Evolutionary conservation across 306 rosid species (phyloP).

Genomic region (Citrullus colocynthis): DNA sequence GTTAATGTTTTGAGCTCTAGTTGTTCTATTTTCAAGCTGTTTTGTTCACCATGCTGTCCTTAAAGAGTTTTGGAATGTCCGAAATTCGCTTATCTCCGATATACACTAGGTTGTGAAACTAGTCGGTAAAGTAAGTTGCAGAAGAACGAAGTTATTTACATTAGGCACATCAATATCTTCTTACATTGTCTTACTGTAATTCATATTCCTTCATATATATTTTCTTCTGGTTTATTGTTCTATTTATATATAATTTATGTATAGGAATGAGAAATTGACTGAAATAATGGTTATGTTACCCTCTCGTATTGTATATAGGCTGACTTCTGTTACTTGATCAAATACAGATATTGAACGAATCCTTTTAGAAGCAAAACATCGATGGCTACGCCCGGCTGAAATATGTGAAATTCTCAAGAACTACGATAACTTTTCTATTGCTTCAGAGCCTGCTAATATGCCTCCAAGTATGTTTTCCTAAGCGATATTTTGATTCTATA

Average conservation of each 20-base stretch:
- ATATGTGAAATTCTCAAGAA: slow-evolving; percentile 74
- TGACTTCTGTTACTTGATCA: slow-evolving; percentile 13
- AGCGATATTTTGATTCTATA: too few relatives aligned
- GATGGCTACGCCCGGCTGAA: slow-evolving; percentile 92
- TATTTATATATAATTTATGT: not conserved
- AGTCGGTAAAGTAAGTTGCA: not conserved
- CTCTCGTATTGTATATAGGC: not conserved
- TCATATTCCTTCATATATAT: not conserved
- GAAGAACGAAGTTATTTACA: not conserved
- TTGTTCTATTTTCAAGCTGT: not conserved
- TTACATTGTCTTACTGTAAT: not conserved
- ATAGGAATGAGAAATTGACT: not conserved
- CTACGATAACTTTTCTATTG: slow-evolving; percentile 29
- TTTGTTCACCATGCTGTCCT: not conserved
- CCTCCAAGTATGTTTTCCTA: slow-evolving; percentile 51
- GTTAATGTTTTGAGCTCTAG: not conserved
- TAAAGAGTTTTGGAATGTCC: not conserved
- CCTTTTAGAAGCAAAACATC: slow-evolving; percentile 56
- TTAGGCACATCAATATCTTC: not conserved
- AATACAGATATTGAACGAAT: slow-evolving; percentile 52
- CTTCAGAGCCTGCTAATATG: slow-evolving; percentile 50
- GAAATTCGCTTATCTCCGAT: not conserved
- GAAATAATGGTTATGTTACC: not conserved
- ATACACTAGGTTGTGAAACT: not conserved
- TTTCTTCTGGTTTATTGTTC: not conserved